Evolutionary conservation across 768 basidiomycete genomes (phyloP), one percentile per base, ranked within the genome.

Genomic region (Coprinopsis marcescibilis): DNA sequence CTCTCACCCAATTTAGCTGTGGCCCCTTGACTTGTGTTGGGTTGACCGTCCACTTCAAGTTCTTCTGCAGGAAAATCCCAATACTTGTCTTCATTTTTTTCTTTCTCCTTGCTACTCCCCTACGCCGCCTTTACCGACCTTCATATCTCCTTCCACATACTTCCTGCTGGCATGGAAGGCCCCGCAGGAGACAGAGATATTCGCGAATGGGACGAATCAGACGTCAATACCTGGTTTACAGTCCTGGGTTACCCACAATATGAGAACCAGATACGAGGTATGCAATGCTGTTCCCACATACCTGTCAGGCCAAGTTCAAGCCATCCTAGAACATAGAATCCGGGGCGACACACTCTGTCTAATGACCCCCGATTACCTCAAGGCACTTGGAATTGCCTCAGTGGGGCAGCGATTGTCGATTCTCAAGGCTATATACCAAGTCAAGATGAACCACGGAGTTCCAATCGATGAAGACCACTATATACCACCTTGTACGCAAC

Each of bases 391-490:
- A 6, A 77, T 99, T 34, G 60, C 77, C n/a, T 89, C 87, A 27
- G 79, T 98, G 52, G 96, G 96, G 17, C 94, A 97, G 65, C 75
- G 96, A 46, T 68, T 99, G 27, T 74, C 88, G 35, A 91, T 98
- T 52, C 81, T 98, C 62, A 94, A 92, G 64, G 85, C 87, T 39
- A 82, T 97, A 48, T 98, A 96, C 68, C 80, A 81, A 44, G 70
- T 89, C 57, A 99, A 99, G 71, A 66, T 93, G 43, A 80, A 81
- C 1, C 77, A 94, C 58, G 81, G 81, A 52, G 72, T 99, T 43
- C 81, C 87, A 29, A 81, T 94, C 54, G 89, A 90, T 49, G 69
- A 84, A 30, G 85, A 87, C 52, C 77, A 89, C 56, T 96, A 91
- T 61, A 77, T 93, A 12, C 92, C 93, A 7, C 89, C 90, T 48